Evolutionary conservation across 2,329 filamentous ascomycete species (phyloP).

Genomic region (Neonectria hederae): DNA sequence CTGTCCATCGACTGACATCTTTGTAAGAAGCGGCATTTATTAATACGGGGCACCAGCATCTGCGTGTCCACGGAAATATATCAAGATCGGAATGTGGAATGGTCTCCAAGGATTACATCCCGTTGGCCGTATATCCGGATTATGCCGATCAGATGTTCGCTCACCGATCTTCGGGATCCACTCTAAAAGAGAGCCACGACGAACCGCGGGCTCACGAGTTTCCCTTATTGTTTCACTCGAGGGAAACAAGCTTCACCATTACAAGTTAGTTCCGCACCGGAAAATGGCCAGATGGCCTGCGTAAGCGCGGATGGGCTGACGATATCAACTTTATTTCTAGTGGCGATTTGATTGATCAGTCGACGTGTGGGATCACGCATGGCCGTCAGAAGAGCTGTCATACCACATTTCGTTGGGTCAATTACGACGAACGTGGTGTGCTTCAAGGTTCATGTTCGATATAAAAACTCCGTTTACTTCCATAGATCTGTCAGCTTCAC

Average conservation of each 20-base stretch:
- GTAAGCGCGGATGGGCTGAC: slow-evolving; percentile 1
- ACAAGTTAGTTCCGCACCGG: neutral
- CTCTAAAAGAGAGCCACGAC: neutral
- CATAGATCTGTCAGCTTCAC: neutral
- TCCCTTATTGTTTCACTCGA: neutral
- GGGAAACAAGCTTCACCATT: neutral
- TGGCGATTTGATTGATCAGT: neutral
- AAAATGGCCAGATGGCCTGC: neutral
- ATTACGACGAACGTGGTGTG: neutral
- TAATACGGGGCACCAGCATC: neutral
- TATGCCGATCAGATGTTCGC: neutral
- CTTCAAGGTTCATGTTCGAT: neutral
- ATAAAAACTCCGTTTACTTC: neutral
- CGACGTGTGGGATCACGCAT: slow-evolving; percentile 4
- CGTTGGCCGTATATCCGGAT: neutral
- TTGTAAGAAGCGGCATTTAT: neutral
- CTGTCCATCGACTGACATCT: neutral
- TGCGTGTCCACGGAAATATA: neutral
- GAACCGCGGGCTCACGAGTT: neutral
- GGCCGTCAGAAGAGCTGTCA: neutral
- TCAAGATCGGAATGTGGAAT: neutral
- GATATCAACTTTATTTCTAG: neutral
- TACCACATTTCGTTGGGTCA: slow-evolving; percentile 1
- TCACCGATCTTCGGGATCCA: slow-evolving; percentile 4
- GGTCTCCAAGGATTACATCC: neutral